phyloP scores from a whole-genome alignment of 2,329 filamentous ascomycete species.

The Cladosporium sp. region DNA sequence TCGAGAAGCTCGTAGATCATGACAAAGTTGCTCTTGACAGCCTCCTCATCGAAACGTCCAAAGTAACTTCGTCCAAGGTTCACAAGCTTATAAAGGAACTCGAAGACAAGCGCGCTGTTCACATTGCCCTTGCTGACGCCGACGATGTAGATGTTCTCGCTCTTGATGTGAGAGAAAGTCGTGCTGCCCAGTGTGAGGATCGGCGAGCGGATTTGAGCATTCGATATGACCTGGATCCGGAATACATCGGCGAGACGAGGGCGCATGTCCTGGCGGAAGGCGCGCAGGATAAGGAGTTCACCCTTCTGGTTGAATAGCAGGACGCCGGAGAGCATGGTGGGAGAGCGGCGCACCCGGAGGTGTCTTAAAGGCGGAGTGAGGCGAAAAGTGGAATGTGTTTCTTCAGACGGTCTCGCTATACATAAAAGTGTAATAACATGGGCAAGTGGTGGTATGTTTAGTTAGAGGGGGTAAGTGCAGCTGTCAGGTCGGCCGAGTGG shows the following conservation, averaged over 20 bases:
- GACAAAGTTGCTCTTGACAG: conserved; percentile 99
- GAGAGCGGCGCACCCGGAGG: conserved; percentile 11
- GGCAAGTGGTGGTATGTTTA: not conserved
- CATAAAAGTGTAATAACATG: not conserved
- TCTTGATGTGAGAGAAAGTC: conserved; percentile 98
- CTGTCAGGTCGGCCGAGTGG: not conserved
- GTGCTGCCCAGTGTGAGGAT: conserved; percentile 96
- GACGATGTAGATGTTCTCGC: conserved; percentile 97
- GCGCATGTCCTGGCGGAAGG: conserved; percentile 97
- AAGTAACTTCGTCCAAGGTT: conserved; percentile 92
- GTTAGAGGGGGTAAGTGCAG: not conserved
- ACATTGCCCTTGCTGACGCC: conserved; percentile 98
- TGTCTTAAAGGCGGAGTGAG: not conserved
- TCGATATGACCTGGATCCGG: conserved; percentile 96
- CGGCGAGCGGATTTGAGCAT: conserved; percentile 92
- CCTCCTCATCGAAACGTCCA: conserved; percentile 98
- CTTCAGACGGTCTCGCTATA: not conserved
- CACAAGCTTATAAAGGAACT: conserved; percentile 92
- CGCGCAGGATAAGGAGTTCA: conserved; percentile 98
- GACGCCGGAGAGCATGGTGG: conserved; percentile 88
- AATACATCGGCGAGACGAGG: conserved; percentile 97
- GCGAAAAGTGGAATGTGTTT: not conserved
- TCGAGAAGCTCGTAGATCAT: conserved; percentile 96
- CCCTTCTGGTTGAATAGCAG: conserved; percentile 99
- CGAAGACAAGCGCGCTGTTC: conserved; percentile 95